Evolutionary conservation across 1,284 basidiomycete genomes (phyloP).

Genomic region (Leucoagaricus sp.): DNA sequence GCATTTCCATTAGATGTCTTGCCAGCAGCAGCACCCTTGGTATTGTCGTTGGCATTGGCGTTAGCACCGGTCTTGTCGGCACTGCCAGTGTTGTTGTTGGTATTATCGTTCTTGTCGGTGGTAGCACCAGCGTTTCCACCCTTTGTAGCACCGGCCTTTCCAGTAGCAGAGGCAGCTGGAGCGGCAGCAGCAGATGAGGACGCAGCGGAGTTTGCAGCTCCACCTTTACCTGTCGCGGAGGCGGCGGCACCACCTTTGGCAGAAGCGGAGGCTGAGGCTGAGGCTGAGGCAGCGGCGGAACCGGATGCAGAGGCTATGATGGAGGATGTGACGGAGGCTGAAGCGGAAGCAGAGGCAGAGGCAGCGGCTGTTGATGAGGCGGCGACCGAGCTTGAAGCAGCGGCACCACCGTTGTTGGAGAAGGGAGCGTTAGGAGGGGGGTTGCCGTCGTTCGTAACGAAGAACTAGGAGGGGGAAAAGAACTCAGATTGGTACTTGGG

Average conservation of each 20-base stretch:
- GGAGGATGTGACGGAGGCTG: neutral
- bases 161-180: slow-evolving; percentile 11
- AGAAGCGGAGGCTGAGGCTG: slow-evolving; percentile 5
- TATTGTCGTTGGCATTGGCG: neutral
- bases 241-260: slow-evolving; percentile 9
- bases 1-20: too few relatives aligned
- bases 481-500: slow-evolving; percentile 7
- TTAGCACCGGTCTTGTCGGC: neutral
- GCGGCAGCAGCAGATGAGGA: too few relatives aligned
- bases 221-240: neutral
- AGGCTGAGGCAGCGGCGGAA: neutral
- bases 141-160: neutral
- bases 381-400: slow-evolving; percentile 10
- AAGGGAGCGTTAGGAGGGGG: slow-evolving; percentile 17
- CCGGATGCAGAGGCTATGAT: neutral
- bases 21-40: too few relatives aligned
- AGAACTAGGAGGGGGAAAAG: slow-evolving; percentile 40
- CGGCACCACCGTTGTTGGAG: slow-evolving; percentile 12
- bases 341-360: slow-evolving; percentile 15
- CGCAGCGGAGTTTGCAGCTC: neutral
- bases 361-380: slow-evolving; percentile 15
- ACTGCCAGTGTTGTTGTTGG: neutral
- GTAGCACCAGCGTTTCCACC: neutral
- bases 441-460: slow-evolving; percentile 38
- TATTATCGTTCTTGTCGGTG: neutral